Evolutionary conservation across 495 filamentous ascomycete genomes (phyloP).

Genomic region (Hypoxylon fuscum): DNA sequence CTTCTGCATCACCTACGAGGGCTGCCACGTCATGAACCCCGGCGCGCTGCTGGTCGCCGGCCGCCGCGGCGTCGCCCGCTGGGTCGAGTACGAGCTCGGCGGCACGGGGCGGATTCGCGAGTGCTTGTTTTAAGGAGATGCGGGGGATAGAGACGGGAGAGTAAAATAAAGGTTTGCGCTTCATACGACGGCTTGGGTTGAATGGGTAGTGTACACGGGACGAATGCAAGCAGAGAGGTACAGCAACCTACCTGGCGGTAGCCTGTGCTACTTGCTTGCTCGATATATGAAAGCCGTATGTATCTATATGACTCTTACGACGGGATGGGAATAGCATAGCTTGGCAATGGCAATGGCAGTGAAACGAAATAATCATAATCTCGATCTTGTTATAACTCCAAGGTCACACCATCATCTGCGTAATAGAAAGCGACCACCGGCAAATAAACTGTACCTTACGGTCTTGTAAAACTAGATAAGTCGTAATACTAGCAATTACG

Average conservation of each 20-base stretch:
- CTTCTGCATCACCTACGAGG: constrained; percentile 90
- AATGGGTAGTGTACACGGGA: too few species aligned
- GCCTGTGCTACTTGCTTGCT: too few species aligned
- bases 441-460: too few species aligned
- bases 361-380: constrained; percentile 9
- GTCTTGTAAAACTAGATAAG: too few species aligned
- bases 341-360: constrained; percentile 10
- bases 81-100: constrained; percentile 84
- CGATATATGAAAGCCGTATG: constrained; percentile 1
- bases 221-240: too few species aligned
- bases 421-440: neutral
- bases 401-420: neutral
- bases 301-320: constrained; percentile 18
- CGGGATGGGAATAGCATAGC: constrained; percentile 13
- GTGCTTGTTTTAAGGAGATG: constrained; percentile 53
- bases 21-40: constrained; percentile 96
- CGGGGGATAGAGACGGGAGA: too few species aligned
- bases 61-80: constrained; percentile 70
- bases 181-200: neutral
- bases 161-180: too few species aligned
- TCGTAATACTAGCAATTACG: too few species aligned
- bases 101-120: constrained; percentile 58
- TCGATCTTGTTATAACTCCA: neutral
- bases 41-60: constrained; percentile 74
- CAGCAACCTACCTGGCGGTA: neutral